Base-by-base conservation (phyloP, 768 basidiomycete genomes). In the Termitomyces sp. region DNA sequence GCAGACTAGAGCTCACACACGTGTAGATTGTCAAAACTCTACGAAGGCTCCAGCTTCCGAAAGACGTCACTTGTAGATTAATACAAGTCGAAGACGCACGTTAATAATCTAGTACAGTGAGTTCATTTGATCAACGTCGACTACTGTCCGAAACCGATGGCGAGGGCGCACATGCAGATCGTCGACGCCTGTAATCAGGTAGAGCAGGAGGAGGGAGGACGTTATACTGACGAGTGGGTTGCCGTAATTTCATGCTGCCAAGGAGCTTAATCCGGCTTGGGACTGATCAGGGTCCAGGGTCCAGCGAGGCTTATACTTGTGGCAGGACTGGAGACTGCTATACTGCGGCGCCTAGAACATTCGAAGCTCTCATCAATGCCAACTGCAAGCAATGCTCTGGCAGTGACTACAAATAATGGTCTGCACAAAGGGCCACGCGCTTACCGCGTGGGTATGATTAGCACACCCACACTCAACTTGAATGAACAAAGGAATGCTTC, bases 401-500 rank as follows among this genome's bases (percentile, higher is more conserved):
- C 47, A 36, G 55, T 51, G 52, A 33, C 56, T 20, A 20, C 55
- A 36, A 39, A 42, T 18, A 7, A n/a, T 41, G 36, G 53, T 48
- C 28, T 16, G 51, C 50, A 56, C 29, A 46, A 60, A 37, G 51
- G 41, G 67, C 74, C 77, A 76, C 77, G 73, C 69, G 73, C 75
- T 56, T 66, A 66, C 75, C 79, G 76, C 78, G 74, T 79, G 79
- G 70, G 71, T 56, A 66, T 70, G 55, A 68, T 72, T 59, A 66
- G 65, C 65, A 69, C 70, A 54, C 72, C 71, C 58, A 64, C 65
- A 62, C 73, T 68, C 72, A 69, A 69, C 29, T 56, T 64, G 50
- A 61, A 61, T 37, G 50, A 56, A 52, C 59, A 48, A 18, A 31
- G 60, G 65, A 45, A 68, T 60, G 61, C 67, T 50, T 62, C 62